These are phyloP conservation scores for Monilinia laxa DNA, from an alignment of 2,329 filamentous ascomycete species.

Conservation along the genomic window DNA sequence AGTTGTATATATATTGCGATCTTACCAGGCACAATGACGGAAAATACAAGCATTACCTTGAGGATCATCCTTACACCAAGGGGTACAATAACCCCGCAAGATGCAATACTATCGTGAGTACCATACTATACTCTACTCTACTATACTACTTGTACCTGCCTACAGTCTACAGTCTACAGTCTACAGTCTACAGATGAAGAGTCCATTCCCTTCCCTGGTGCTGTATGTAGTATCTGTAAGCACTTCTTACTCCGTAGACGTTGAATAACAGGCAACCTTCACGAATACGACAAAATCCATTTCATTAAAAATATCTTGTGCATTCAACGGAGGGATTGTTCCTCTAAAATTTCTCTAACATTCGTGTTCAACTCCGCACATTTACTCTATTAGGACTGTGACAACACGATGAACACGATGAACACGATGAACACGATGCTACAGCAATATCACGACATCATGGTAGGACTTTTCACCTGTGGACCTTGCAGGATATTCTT, in stretches of 20 bases:
- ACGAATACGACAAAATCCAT: neutral
- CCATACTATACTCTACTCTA: too few relatives aligned
- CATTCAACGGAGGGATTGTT: neutral
- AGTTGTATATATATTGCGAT: neutral
- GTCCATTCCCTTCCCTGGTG: neutral
- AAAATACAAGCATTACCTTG: neutral
- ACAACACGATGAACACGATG: neutral
- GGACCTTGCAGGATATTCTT: neutral
- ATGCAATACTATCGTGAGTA: too few relatives aligned
- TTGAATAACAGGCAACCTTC: too few relatives aligned
- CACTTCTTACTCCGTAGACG: too few relatives aligned
- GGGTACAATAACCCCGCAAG: neutral
- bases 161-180: neutral
- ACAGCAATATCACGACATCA: constrained; percentile 8
- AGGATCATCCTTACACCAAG: neutral
- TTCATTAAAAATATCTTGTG: neutral
- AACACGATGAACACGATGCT: neutral
- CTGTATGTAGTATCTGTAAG: too few relatives aligned
- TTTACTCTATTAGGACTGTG: neutral
- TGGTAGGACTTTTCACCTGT: neutral
- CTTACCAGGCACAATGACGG: constrained; percentile 16
- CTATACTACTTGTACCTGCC: too few relatives aligned
- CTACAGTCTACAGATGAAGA: constrained; percentile 1
- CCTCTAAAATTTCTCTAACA: neutral
- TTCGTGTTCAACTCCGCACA: neutral